Evolutionary conservation across 257 asterid genomes (phyloP).

Genomic region (Nyctanthes arbortristis): DNA sequence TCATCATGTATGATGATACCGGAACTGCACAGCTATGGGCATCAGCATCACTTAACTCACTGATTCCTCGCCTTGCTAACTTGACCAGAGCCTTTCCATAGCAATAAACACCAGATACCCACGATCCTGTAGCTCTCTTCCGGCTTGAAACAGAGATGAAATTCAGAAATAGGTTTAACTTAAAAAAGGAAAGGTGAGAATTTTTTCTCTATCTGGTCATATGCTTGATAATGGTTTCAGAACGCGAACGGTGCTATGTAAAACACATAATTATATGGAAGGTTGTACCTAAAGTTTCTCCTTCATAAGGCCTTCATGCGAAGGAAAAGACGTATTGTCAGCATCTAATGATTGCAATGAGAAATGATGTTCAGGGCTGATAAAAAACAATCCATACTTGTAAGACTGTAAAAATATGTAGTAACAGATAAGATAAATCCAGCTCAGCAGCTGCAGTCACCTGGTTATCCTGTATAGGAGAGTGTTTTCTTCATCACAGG

Average conservation of each 20-base stretch:
- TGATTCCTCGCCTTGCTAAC: conserved; percentile 82
- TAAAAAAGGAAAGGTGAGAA: background rate
- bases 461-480: conserved; percentile 59
- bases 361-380: too few species aligned
- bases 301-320: conserved; percentile 79
- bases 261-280: background rate
- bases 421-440: background rate
- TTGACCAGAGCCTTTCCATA: conserved; percentile 86
- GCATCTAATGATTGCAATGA: too few species aligned
- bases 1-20: background rate
- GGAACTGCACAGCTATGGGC: background rate
- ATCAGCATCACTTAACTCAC: conserved; percentile 68
- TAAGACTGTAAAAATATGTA: too few species aligned
- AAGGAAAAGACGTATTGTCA: background rate
- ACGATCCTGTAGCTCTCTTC: conserved; percentile 61
- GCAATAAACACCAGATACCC: conserved; percentile 84
- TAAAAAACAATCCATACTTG: too few species aligned
- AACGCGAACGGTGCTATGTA: background rate
- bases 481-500: conserved; percentile 64
- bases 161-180: conserved; percentile 3
- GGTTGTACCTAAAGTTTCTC: conserved; percentile 60
- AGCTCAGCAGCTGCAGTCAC: conserved; percentile 40
- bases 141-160: conserved; percentile 6
- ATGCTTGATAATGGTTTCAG: background rate
- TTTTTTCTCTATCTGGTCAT: background rate